Base-by-base conservation (phyloP, 495 filamentous ascomycete genomes). In the Aspergillus coremiiformis region DNA sequence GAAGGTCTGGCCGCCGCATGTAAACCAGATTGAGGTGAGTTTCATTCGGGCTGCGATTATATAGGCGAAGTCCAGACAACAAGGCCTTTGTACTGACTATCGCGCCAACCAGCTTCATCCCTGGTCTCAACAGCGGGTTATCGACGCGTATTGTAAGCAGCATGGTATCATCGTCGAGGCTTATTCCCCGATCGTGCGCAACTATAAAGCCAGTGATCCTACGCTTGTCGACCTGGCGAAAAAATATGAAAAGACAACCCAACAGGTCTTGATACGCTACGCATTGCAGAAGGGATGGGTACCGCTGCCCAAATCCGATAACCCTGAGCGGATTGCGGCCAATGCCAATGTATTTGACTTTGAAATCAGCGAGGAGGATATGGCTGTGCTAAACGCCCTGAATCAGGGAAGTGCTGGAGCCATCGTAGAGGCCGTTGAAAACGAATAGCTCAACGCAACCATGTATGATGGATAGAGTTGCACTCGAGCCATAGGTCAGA, bases 221-320 rank as follows among this genome's bases (percentile, higher is more conserved):
- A 80, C 74, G 0, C 66, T 84, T 0, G 67, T 74, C 9, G 65
- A 63, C 0, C 46, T 85, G 23, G 74, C 79, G 4, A 66, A 79
- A 58, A 81, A 78, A 47, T 74, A 80, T 54, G 61, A 63, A 29
- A 75, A 72, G 54, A 67, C 71, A 7, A 75, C 76, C 4, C 73
- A 76, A 41, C 78, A 81, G 57, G 55, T 81, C 14, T 54, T 81
- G 63, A 74, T 81, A 52, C 66, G 78, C 55, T 81, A 79, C 56
- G 70, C 74, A 22, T 51, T 80, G 53, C 87, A 90, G 68, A 82
- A 90, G 58, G 82, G 76, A 19, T 86, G 82, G 70, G 82, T 90
- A 10, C 78, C 84, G 33, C 68, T 91, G 54, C 87, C 87, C 17
- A 91, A 91, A 76, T 86, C 83, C 41, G 75, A 78, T 32, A 81